A percentile compares a stretch with the other conserved stretches of the same genome.
phyloP scores from a whole-genome alignment of 495 filamentous ascomycete genomes.

The Amorphotheca resinae region DNA sequence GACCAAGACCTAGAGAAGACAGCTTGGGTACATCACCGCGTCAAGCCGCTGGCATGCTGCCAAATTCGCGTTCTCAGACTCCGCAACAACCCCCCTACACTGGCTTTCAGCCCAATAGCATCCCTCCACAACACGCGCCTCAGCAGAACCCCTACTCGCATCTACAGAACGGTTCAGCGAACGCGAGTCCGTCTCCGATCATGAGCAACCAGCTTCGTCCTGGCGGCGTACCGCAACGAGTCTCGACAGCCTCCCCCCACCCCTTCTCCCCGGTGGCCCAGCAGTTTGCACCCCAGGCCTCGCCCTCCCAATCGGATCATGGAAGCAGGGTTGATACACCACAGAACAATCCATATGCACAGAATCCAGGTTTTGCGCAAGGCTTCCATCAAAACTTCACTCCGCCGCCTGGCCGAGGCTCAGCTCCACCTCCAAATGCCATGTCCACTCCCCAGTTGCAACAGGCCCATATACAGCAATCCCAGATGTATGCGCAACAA shows the following conservation, averaged over 20 bases:
- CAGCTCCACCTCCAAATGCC: constrained; percentile 35
- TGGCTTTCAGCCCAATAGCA: constrained; percentile 45
- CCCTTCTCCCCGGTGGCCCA: constrained; percentile 76
- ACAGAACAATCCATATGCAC: constrained; percentile 50
- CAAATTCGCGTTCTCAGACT: constrained; percentile 83
- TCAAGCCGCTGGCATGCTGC: constrained; percentile 58
- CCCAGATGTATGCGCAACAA: constrained; percentile 37
- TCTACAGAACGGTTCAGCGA: constrained; percentile 67
- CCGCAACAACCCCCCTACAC: constrained; percentile 62
- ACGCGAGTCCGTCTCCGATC: constrained; percentile 77
- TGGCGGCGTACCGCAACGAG: constrained; percentile 57
- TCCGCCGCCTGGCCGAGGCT: constrained; percentile 37
- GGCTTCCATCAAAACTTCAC: constrained; percentile 39
- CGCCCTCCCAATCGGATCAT: constrained; percentile 67
- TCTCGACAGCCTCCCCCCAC: constrained; percentile 83
- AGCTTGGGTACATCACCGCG: constrained; percentile 71
- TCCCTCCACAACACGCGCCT: constrained; percentile 43
- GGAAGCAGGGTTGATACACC: constrained; percentile 61
- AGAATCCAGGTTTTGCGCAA: constrained; percentile 44
- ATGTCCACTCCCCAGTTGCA: constrained; percentile 26
- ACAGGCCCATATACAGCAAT: constrained; percentile 39
- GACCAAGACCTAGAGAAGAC: constrained; percentile 72
- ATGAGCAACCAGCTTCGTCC: constrained; percentile 61
- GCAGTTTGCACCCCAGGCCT: constrained; percentile 60
- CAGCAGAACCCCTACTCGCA: constrained; percentile 66